phyloP scores from a whole-genome alignment of 75 land plant species.

The Gnetum montanum region DNA sequence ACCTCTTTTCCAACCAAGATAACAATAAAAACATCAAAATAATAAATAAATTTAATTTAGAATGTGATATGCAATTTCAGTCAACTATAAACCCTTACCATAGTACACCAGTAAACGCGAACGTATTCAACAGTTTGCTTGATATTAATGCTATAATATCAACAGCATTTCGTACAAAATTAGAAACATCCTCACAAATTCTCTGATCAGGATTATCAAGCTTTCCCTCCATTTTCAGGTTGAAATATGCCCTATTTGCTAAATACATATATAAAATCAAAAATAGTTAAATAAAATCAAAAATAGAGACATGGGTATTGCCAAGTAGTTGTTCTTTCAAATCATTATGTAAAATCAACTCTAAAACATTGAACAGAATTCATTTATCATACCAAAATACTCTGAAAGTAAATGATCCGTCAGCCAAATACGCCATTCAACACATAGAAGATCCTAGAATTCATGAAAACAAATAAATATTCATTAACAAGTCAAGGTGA shows the following conservation, averaged over 20 bases:
- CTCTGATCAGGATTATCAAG: conserved; percentile 56
- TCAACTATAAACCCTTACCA: conserved; percentile 35
- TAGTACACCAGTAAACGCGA: conserved; percentile 40
- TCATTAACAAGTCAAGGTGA: background rate
- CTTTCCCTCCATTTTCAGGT: conserved; percentile 42
- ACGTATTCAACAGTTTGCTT: conserved; percentile 29
- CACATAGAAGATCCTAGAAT: conserved; percentile 30
- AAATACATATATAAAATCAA: too few species aligned
- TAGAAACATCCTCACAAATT: conserved; percentile 44
- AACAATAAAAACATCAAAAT: too few species aligned
- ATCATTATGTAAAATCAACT: too few species aligned
- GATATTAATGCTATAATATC: conserved; percentile 29
- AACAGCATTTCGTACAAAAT: conserved; percentile 36
- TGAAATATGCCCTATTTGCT: conserved; percentile 46
- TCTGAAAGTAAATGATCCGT: conserved; percentile 28
- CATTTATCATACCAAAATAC: conserved; percentile 27
- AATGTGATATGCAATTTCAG: too few species aligned
- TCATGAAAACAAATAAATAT: conserved; percentile 1
- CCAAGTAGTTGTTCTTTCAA: too few species aligned
- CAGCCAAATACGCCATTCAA: conserved; percentile 45
- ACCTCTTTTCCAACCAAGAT: too few species aligned
- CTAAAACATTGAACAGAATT: background rate
- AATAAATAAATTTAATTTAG: too few species aligned
- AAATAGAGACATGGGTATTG: too few species aligned
- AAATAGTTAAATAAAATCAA: too few species aligned